Evolutionary conservation across 805 yeast genomes (phyloP).

Genomic region (Komagataella pseudopastoris): DNA sequence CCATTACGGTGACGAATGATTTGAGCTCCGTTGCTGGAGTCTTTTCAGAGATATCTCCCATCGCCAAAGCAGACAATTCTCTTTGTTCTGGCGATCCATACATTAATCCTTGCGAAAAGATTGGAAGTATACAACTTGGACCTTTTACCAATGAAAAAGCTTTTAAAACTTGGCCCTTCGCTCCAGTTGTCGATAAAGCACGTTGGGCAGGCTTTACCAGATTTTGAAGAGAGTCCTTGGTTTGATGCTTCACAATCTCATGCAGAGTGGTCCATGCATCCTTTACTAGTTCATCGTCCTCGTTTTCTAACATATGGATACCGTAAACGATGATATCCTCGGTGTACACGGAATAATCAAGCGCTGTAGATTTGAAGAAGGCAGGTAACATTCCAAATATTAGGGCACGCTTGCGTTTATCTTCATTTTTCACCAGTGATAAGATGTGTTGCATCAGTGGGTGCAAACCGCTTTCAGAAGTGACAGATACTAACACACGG

Average conservation of each 20-base stretch:
- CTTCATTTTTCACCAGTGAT: slow-evolving; percentile 66
- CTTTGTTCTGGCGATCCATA: slow-evolving; percentile 73
- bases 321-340: slow-evolving; percentile 64
- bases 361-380: slow-evolving; percentile 50
- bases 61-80: slow-evolving; percentile 78
- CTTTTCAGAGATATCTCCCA: slow-evolving; percentile 74
- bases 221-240: slow-evolving; percentile 65
- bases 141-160: slow-evolving; percentile 74
- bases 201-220: slow-evolving; percentile 72
- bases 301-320: slow-evolving; percentile 61
- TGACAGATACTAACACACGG: slow-evolving; percentile 58
- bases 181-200: slow-evolving; percentile 54
- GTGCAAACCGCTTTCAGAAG: slow-evolving; percentile 68
- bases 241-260: slow-evolving; percentile 53
- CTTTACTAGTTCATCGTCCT: slow-evolving; percentile 44
- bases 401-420: slow-evolving; percentile 45
- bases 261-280: slow-evolving; percentile 54
- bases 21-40: slow-evolving; percentile 75
- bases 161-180: slow-evolving; percentile 48
- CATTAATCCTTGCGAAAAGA: slow-evolving; percentile 91
- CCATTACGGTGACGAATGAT: slow-evolving; percentile 83
- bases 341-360: slow-evolving; percentile 63
- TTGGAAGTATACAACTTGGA: slow-evolving; percentile 77
- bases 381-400: slow-evolving; percentile 54
- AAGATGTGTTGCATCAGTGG: slow-evolving; percentile 74